Conservation (phyloP, 2,329 filamentous ascomycete species). For the Golovinomyces cichoracearum region DNA sequence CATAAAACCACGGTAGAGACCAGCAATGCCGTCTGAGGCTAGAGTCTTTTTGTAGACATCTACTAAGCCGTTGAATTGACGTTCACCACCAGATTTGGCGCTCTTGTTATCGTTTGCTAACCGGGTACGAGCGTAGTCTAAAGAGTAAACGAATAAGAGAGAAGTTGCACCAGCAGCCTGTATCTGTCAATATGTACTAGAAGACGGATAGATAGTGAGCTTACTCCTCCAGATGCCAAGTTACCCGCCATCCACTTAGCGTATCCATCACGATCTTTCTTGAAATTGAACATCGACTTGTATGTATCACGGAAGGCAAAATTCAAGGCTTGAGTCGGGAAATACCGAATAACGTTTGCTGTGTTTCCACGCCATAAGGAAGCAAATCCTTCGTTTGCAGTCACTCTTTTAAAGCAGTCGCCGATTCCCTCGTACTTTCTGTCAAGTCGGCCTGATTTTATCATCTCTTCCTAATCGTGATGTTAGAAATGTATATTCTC, state of each 20-base stretch:
- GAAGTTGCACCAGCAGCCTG: slow-evolving; percentile 96
- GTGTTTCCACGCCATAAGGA: slow-evolving; percentile 99
- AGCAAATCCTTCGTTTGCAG: slow-evolving; percentile 72
- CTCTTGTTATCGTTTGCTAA: slow-evolving; percentile 99
- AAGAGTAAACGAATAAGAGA: slow-evolving; percentile 99
- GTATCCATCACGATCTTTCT: slow-evolving; percentile 99
- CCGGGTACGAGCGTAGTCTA: slow-evolving; percentile 99
- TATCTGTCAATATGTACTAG: slow-evolving; percentile 4
- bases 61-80: slow-evolving; percentile 98
- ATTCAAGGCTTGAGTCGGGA: slow-evolving; percentile 99
- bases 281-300: slow-evolving; percentile 99
- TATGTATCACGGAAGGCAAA: slow-evolving; percentile 99
- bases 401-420: slow-evolving; percentile 90
- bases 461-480: slow-evolving; percentile 75
- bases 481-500: not conserved
- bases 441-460: slow-evolving; percentile 94
- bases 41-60: slow-evolving; percentile 99
- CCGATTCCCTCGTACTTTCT: slow-evolving; percentile 80
- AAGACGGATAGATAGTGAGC: slow-evolving; percentile 17
- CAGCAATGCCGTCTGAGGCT: slow-evolving; percentile 89
- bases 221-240: slow-evolving; percentile 98
- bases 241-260: slow-evolving; percentile 98
- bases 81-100: slow-evolving; percentile 85
- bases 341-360: slow-evolving; percentile 99
- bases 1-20: slow-evolving; percentile 99